Evolutionary conservation across 2,329 filamentous ascomycete species (phyloP), one percentile per base, ranked within the genome.

Genomic region (Monosporascus ibericus): DNA sequence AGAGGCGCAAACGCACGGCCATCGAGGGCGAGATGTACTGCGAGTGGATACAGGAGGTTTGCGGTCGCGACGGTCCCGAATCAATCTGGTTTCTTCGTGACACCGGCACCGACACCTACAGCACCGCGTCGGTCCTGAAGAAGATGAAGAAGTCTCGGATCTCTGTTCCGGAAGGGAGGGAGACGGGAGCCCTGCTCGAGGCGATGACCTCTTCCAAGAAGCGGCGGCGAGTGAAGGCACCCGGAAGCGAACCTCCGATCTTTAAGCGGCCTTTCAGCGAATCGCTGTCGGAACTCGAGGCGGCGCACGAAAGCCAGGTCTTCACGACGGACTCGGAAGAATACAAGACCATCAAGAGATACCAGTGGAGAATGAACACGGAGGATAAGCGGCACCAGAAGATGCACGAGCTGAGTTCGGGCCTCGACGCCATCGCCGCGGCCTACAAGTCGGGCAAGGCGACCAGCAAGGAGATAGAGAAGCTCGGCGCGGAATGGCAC

Each of bases 1-100:
- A 73, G 36, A 68, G 73, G 1, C 79, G 86, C n/a, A 76, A 70
- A 42, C 84, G 83, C 46, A 66, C 75, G 22, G 75, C 80, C 5
- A 65, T 88, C 5, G 75, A 86, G 49, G 74, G 79, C 2, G 85
- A 90, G 58, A 68, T 87, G 3, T 66, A 75, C n/a, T 80, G 79
- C 50, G 77, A 85, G 5, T 79, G 77, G 61, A 68, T 86, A 3
- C 73, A 76, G 40, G 80, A 88, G 62, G 69, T 91, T 9, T 82
- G 77, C 18, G 70, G 72, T 7, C 57, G 65, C 17, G 70, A 76
- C 25, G 52, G 61, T 24, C 55, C 48, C 39, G 51, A 57, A 6
- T 44, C n/a, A 5, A 1, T 18, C 18, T 66, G 63, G 60, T 71
- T 59, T 47, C 49, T 56, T 9, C 76, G 80, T 39, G 79, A 81